Evolutionary conservation across 2,329 filamentous ascomycete genomes (phyloP).

Genomic region (Lasiodiplodia citricola): DNA sequence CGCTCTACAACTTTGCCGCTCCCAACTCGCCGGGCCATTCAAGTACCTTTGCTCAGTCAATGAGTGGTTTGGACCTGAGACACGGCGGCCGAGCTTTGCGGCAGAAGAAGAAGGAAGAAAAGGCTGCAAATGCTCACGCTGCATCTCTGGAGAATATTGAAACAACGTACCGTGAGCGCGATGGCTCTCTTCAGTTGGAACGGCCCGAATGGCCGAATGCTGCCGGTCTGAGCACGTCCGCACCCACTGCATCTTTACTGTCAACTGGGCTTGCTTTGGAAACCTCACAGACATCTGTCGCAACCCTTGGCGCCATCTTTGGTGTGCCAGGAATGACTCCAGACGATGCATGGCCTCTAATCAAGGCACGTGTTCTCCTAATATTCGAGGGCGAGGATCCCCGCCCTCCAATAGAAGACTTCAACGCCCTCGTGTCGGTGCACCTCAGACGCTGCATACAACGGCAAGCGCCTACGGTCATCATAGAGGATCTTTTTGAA

Average conservation of each 20-base stretch:
- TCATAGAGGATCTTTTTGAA: slow-evolving; percentile 78
- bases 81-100: slow-evolving; percentile 77
- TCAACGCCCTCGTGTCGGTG: slow-evolving; percentile 79
- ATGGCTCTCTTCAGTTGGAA: slow-evolving; percentile 46
- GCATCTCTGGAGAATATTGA: slow-evolving; percentile 43
- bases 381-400: slow-evolving; percentile 84
- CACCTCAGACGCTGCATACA: slow-evolving; percentile 81
- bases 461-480: slow-evolving; percentile 69
- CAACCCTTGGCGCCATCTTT: slow-evolving; percentile 52
- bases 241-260: slow-evolving; percentile 29
- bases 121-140: slow-evolving; percentile 47
- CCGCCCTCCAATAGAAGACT: slow-evolving; percentile 79
- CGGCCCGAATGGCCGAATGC: slow-evolving; percentile 44
- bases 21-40: slow-evolving; percentile 73
- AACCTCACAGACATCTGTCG: slow-evolving; percentile 40
- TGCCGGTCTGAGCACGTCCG: slow-evolving; percentile 34
- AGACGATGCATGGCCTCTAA: slow-evolving; percentile 82
- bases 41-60: slow-evolving; percentile 77
- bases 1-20: slow-evolving; percentile 78
- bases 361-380: slow-evolving; percentile 76
- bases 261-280: slow-evolving; percentile 20
- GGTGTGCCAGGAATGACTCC: slow-evolving; percentile 55
- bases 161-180: slow-evolving; percentile 40
- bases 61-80: slow-evolving; percentile 78
- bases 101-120: slow-evolving; percentile 70